A percentile compares a stretch with the other conserved stretches of the same genome.
These are phyloP conservation scores for Boletus speciosus DNA, from an alignment of 768 basidiomycete genomes.

Conservation along the genomic window DNA sequence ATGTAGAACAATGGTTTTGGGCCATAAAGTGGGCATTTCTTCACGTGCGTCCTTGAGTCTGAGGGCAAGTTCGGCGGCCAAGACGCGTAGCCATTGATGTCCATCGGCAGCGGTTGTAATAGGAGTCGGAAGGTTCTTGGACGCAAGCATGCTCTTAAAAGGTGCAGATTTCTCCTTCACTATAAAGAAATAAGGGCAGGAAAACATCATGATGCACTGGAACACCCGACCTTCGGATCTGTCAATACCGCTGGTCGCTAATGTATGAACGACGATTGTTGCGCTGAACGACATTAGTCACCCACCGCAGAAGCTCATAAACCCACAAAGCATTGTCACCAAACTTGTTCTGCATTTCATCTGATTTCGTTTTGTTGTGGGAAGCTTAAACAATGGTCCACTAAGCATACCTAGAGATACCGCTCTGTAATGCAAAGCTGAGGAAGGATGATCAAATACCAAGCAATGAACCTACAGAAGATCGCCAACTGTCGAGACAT, in stretches of 20 bases:
- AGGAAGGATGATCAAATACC: neutral
- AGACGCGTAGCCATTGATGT: conserved; percentile 85
- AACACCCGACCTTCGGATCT: conserved; percentile 68
- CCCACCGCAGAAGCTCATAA: conserved; percentile 83
- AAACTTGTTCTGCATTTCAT: conserved; percentile 76
- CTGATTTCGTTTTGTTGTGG: conserved; percentile 33
- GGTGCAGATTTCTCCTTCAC: conserved; percentile 81
- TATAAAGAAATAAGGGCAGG: conserved; percentile 29
- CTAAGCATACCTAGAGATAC: conserved; percentile 52
- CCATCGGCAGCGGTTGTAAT: conserved; percentile 75
- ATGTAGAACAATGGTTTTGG: conserved; percentile 83
- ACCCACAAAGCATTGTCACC: conserved; percentile 88
- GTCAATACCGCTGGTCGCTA: conserved; percentile 68
- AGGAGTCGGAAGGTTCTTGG: conserved; percentile 87
- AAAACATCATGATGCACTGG: neutral
- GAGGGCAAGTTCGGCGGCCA: conserved; percentile 86
- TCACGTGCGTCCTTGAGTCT: conserved; percentile 81
- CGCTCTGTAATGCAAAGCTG: conserved; percentile 35
- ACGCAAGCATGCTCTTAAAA: conserved; percentile 91
- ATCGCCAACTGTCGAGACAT: conserved; percentile 86
- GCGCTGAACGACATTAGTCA: neutral
- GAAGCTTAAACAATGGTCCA: neutral
- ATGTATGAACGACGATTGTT: neutral
- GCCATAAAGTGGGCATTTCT: conserved; percentile 75
- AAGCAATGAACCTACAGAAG: conserved; percentile 59